phyloP scores from a whole-genome alignment of 805 yeast genomes.

The Candida patagonica region DNA sequence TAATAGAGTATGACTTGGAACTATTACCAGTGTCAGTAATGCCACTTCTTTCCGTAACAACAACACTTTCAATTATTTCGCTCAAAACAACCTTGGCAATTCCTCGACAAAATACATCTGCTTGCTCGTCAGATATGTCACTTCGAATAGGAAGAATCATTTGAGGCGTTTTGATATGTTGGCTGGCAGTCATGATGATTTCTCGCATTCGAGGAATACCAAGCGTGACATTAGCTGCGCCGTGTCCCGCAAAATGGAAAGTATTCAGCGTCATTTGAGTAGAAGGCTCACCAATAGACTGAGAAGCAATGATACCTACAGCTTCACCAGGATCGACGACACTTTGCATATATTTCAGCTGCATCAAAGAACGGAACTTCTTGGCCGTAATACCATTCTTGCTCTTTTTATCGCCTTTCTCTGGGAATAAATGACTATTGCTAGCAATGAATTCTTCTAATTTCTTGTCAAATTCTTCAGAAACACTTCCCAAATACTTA shows the following conservation, averaged over 20 bases:
- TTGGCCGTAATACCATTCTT: slow-evolving; percentile 44
- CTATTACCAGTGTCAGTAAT: slow-evolving; percentile 37
- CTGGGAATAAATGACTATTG: slow-evolving; percentile 48
- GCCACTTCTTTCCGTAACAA: slow-evolving; percentile 84
- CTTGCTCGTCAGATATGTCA: slow-evolving; percentile 76
- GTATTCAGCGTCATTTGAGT: slow-evolving; percentile 98
- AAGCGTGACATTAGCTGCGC: slow-evolving; percentile 98
- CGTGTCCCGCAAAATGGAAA: slow-evolving; percentile 99
- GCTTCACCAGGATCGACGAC: slow-evolving; percentile 94
- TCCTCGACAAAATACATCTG: slow-evolving; percentile 87
- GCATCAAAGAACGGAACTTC: slow-evolving; percentile 95
- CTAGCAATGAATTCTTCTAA: slow-evolving; percentile 59
- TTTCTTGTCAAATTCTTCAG: slow-evolving; percentile 77
- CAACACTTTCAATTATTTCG: slow-evolving; percentile 77
- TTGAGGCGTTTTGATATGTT: slow-evolving; percentile 95
- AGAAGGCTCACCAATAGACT: slow-evolving; percentile 97
- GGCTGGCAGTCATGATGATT: slow-evolving; percentile 98
- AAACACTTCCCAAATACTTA: slow-evolving; percentile 84
- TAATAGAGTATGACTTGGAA: slow-evolving; percentile 65
- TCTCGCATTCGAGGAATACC: slow-evolving; percentile 99
- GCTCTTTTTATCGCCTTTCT: slow-evolving; percentile 36
- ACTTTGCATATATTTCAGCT: slow-evolving; percentile 95
- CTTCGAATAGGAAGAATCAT: slow-evolving; percentile 82
- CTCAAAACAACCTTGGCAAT: slow-evolving; percentile 77
- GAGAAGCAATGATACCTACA: slow-evolving; percentile 97